These are phyloP conservation scores for Plasmodium inui DNA, from an alignment of 169 alveolate species.

Conservation along the genomic window DNA sequence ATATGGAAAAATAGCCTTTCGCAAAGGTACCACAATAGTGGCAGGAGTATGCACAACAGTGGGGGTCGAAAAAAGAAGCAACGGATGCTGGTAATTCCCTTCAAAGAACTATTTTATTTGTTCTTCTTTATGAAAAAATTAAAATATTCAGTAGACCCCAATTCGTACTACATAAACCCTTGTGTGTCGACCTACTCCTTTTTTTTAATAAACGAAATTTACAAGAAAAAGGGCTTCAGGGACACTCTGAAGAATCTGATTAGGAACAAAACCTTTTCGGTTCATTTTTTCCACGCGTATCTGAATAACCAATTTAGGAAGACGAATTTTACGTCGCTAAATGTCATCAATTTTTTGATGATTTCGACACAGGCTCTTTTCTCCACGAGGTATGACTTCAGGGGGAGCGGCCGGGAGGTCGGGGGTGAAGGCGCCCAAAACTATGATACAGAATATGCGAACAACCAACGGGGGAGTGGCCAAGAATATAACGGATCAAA, in stretches of 20 bases:
- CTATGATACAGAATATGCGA: neutral
- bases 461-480: neutral
- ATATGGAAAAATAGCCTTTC: neutral
- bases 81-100: conserved; percentile 35
- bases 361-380: conserved; percentile 32
- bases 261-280: conserved; percentile 33
- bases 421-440: neutral
- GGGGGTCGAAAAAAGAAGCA: neutral
- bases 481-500: neutral
- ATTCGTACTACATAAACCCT: conserved; percentile 65
- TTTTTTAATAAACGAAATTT: conserved; percentile 51
- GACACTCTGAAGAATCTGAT: conserved; percentile 15
- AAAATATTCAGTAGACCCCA: conserved; percentile 70
- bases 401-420: neutral
- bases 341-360: conserved; percentile 48
- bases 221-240: neutral
- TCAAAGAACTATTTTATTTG: conserved; percentile 65
- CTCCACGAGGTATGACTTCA: conserved; percentile 13
- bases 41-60: neutral
- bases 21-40: neutral
- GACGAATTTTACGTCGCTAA: conserved; percentile 5
- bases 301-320: conserved; percentile 20
- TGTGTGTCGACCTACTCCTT: conserved; percentile 59
- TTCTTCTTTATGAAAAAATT: conserved; percentile 71
- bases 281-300: conserved; percentile 32